Base-by-base conservation (phyloP, 768 basidiomycete genomes). In the Tulasnella sp. region DNA sequence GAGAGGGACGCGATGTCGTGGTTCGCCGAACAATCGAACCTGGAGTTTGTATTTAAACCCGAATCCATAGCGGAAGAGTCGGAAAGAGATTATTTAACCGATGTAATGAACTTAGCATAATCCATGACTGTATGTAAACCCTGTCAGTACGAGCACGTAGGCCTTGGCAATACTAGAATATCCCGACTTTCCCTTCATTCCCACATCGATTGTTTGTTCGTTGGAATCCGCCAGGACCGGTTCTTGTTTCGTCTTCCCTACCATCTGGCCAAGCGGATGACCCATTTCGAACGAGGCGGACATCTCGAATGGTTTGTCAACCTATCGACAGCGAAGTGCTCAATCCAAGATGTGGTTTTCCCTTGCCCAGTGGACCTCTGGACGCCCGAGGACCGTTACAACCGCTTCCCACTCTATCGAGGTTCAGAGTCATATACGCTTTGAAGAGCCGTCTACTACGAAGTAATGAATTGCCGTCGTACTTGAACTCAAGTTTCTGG, bases 181-280 rank as follows among this genome's bases (percentile, higher is more conserved):
- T 49, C 11, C 58, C 12, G 29, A 64, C 2, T 64, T 25, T 31
- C 58, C 58, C 58, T 8, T 31, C 31, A 11, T 64, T 64, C 58
- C 58, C 58, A 64, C 58, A 64, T 64, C 58, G 58, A 64, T 64
- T 64, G 58, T 64, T 64, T 64, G 58, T 64, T 64, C 58, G 58
- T 19, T 5, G 22, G 45, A 49, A 49, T 25, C 58, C 58, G n/a
- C 58, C n/a, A 0, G 7, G 58, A 64, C 31, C 25, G 25, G 6
- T 12, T 64, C n/a, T 29, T 25, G 31, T 64, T 31, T 31, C 29
- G 31, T 12, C 58, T 64, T 15, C 31, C 58, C 29, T 29, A 25
- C 58, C 25, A 64, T 64, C n/a, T 64, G n/a, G 1, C 58, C 58
- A 1, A 64, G 22, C 45, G 22, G 45, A 5, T 22, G 17, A 15